Evolutionary conservation across 2,329 filamentous ascomycete genomes (phyloP).

Genomic region (Penicillium concentricum): DNA sequence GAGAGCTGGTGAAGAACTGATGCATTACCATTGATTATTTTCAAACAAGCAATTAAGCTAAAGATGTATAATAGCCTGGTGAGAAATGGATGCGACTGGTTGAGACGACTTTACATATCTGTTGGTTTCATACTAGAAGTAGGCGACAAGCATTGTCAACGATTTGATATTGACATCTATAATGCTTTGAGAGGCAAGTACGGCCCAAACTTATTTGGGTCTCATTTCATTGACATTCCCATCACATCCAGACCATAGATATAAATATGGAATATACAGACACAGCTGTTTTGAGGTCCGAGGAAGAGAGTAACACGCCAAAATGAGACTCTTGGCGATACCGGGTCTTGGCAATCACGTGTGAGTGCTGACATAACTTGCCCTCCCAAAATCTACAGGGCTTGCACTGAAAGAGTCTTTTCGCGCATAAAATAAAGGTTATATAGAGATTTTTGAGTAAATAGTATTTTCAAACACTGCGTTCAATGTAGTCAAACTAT

Average conservation of each 20-base stretch:
- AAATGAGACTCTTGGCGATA: neutral
- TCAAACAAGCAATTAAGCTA: neutral
- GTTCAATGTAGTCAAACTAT: neutral
- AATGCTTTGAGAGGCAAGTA: neutral
- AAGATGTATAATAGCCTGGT: too few relatives aligned
- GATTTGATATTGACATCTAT: neutral
- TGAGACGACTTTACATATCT: neutral
- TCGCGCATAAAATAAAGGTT: neutral
- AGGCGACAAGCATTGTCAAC: neutral
- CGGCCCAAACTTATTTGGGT: neutral
- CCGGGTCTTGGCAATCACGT: neutral
- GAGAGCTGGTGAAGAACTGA: neutral
- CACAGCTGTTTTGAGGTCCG: neutral
- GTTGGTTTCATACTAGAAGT: neutral
- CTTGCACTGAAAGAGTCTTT: neutral
- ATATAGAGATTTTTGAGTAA: neutral
- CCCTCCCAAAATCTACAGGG: conserved; percentile 3
- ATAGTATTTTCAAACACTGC: neutral
- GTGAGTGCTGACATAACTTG: neutral
- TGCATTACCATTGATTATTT: neutral
- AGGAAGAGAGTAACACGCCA: neutral
- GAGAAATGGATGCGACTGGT: neutral
- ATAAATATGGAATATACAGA: neutral
- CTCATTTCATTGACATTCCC: neutral
- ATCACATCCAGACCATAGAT: neutral